Evolutionary conservation across 2,329 filamentous ascomycete genomes (phyloP).

Genomic region (Epichloe gansuensis): DNA sequence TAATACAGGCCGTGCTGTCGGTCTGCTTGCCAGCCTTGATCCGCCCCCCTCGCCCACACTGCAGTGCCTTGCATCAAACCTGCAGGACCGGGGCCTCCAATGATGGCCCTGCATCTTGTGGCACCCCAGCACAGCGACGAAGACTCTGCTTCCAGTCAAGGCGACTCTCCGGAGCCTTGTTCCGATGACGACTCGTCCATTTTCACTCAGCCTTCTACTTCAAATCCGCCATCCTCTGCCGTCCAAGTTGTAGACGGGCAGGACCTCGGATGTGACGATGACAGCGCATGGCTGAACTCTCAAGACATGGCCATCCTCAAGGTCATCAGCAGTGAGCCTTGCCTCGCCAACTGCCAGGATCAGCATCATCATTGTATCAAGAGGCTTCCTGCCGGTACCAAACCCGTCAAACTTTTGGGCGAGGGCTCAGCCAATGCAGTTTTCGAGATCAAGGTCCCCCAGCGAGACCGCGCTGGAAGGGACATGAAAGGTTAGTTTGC

Average conservation of each 20-base stretch:
- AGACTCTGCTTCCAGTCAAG: constrained; percentile 12
- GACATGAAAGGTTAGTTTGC: constrained; percentile 22
- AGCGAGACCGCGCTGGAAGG: constrained; percentile 16
- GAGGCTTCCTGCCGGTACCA: constrained; percentile 21
- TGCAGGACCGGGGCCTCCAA: constrained; percentile 14
- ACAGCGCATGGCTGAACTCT: constrained; percentile 12
- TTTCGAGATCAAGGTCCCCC: constrained; percentile 42
- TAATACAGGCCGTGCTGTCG: not conserved
- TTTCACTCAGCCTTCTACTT: constrained; percentile 6
- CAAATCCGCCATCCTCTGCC: constrained; percentile 7
- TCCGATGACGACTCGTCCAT: constrained; percentile 9
- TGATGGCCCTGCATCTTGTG: constrained; percentile 14
- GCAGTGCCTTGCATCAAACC: constrained; percentile 12
- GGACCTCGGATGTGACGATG: constrained; percentile 7
- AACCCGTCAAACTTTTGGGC: constrained; percentile 31
- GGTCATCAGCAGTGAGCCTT: constrained; percentile 7
- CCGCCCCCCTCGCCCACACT: not conserved
- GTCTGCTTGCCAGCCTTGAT: not conserved
- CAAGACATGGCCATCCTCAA: constrained; percentile 14
- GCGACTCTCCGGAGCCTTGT: constrained; percentile 9
- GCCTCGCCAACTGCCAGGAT: constrained; percentile 1
- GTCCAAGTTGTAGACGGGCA: constrained; percentile 2
- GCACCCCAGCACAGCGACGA: constrained; percentile 10
- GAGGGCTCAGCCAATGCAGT: constrained; percentile 72
- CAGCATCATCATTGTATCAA: constrained; percentile 13